Conservation (phyloP, 2,329 filamentous ascomycete species). For the Macrophomina pseudophaseolina region DNA sequence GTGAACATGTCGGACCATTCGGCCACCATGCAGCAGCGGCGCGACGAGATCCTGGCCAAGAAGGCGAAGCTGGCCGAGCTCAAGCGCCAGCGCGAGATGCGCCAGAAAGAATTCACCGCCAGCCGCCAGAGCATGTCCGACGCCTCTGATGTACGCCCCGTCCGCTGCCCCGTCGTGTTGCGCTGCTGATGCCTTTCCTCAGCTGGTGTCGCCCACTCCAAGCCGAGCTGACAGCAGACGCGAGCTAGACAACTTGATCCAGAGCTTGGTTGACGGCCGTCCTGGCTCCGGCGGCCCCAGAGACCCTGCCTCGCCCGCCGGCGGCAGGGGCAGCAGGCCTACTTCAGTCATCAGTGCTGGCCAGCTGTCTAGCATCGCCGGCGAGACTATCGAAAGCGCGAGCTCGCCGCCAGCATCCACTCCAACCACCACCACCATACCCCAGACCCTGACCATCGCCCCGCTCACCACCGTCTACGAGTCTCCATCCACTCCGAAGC, state of each 20-base stretch:
- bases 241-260: conserved; percentile 83
- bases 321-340: conserved; percentile 69
- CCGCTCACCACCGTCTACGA: conserved; percentile 80
- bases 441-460: conserved; percentile 75
- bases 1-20: conserved; percentile 25
- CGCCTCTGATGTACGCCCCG: conserved; percentile 69
- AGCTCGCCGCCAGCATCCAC: conserved; percentile 47
- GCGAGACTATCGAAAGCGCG: conserved; percentile 57
- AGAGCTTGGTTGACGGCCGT: conserved; percentile 79
- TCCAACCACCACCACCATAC: conserved; percentile 54
- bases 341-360: conserved; percentile 85
- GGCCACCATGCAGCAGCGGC: conserved; percentile 74
- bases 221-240: conserved; percentile 73
- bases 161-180: conserved; percentile 19
- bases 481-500: conserved; percentile 71
- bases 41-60: conserved; percentile 96
- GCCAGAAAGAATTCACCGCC: conserved; percentile 75
- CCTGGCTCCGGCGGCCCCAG: conserved; percentile 70
- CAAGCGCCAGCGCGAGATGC: conserved; percentile 86
- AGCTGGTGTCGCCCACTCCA: conserved; percentile 73
- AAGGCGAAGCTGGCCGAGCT: conserved; percentile 96
- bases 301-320: conserved; percentile 46
- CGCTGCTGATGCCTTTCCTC: conserved; percentile 36
- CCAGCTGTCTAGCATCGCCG: conserved; percentile 67
- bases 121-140: conserved; percentile 69